Percentiles rank a stretch among this genome's conserved stretches.
Conservation (phyloP, 2,329 filamentous ascomycete species). For the Daldinia sp. region DNA sequence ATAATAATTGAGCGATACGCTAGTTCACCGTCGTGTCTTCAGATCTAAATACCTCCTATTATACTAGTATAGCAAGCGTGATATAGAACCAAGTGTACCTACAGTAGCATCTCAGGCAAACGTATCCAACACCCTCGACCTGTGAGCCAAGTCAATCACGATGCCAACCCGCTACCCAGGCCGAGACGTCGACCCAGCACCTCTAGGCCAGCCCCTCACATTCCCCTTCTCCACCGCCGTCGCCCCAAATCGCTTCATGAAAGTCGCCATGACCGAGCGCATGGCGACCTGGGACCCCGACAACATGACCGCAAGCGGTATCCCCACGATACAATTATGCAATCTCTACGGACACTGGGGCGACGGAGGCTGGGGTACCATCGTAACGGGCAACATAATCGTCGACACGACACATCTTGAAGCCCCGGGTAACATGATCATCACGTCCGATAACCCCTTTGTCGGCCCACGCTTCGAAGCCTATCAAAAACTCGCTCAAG, state of each 20-base stretch:
- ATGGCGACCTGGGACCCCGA: conserved; percentile 57
- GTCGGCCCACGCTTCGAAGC: conserved; percentile 65
- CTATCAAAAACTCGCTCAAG: conserved; percentile 63
- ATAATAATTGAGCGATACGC: neutral
- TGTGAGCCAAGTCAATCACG: neutral
- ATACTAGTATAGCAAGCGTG: neutral
- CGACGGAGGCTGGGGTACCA: conserved; percentile 61
- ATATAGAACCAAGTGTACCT: neutral
- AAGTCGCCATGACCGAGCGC: conserved; percentile 70
- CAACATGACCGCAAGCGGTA: conserved; percentile 35
- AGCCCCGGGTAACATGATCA: conserved; percentile 64
- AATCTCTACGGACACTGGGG: conserved; percentile 68
- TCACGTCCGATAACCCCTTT: conserved; percentile 59
- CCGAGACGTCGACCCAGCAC: conserved; percentile 31
- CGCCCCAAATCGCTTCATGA: conserved; percentile 68
- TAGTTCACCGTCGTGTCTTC: neutral
- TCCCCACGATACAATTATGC: conserved; percentile 45
- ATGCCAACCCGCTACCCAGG: conserved; percentile 38
- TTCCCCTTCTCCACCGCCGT: conserved; percentile 60
- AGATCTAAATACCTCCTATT: neutral
- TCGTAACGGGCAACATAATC: conserved; percentile 70
- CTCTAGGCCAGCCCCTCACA: conserved; percentile 48
- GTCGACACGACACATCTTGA: conserved; percentile 66
- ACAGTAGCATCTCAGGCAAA: neutral
- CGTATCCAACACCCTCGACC: neutral